Conservation (phyloP, 768 basidiomycete genomes). For the Leccinum variicolor region DNA sequence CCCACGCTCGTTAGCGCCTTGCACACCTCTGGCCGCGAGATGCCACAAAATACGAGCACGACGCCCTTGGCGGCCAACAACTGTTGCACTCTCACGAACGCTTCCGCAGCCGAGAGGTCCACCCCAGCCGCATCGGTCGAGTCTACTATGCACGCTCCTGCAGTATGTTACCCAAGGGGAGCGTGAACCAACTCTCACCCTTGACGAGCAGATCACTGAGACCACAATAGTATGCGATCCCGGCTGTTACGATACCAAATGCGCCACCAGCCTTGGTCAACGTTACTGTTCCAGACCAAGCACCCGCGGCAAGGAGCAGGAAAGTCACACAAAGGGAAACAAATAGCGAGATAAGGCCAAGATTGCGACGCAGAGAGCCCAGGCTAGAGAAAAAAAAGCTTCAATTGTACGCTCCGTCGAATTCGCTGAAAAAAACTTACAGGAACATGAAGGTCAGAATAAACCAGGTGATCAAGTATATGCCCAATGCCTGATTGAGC, state of each 20-base stretch:
- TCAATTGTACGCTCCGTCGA: neutral
- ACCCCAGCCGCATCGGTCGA: constrained; percentile 60
- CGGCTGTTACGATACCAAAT: constrained; percentile 43
- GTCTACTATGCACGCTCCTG: constrained; percentile 3
- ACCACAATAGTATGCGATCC: constrained; percentile 46
- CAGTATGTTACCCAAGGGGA: constrained; percentile 36
- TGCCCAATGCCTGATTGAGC: constrained; percentile 59
- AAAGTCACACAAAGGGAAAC: constrained; percentile 54
- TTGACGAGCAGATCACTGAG: constrained; percentile 39
- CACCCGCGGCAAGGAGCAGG: constrained; percentile 41
- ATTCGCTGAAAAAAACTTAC: constrained; percentile 36
- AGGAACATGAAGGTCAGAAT: constrained; percentile 66
- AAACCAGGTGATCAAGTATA: constrained; percentile 74
- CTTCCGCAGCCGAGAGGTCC: constrained; percentile 94
- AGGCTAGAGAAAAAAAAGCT: constrained; percentile 31
- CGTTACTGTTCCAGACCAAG: constrained; percentile 26
- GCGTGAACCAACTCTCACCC: constrained; percentile 37
- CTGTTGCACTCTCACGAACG: constrained; percentile 87
- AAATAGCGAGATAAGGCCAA: constrained; percentile 49
- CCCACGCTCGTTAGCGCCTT: constrained; percentile 76
- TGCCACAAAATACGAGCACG: constrained; percentile 86
- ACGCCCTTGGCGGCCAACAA: constrained; percentile 71
- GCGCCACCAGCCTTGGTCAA: constrained; percentile 42
- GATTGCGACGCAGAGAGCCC: constrained; percentile 46
- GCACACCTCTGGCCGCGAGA: constrained; percentile 60